Base-by-base conservation (phyloP, 371 early-diverging fungal species). In the Lichtheimia hyalospora region DNA sequence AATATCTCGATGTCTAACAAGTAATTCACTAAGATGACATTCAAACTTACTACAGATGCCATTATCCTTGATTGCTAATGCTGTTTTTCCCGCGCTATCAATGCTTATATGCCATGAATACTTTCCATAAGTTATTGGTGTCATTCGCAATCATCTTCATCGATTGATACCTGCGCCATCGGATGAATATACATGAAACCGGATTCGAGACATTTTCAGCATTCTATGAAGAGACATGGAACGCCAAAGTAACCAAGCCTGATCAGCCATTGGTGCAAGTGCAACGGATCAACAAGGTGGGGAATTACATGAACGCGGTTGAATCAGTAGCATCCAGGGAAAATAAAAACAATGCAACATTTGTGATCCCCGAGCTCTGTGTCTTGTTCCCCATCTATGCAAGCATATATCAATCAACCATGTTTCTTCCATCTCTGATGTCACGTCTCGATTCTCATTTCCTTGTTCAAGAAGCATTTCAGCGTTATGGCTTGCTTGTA, bases 381-480 rank as follows among this genome's bases (percentile, higher is more conserved):
- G 49, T 60, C 6, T 61, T 73, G 10, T 69, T 81, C 34, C 73
- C 85, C 12, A 61, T 91, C 28, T 71, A 74, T 18, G 80, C 82
- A 0, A 81, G 84, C 50, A 74, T 89, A 0, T 73, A 82, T 48
- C 76, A 81, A 7, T 68, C 84, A 3, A 69, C 80, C 0, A 75
- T 84, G 60, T 57, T 89, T 52, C 54, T 90, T 4, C 90, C 92
- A 0, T 86, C 92, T 5, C 70, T 91, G 7, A 78, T 87, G 62
- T 71, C 82, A 25, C 89, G 91, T 13, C 54, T 93, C 15, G 91
- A 91, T 48, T 74, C 87, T 1, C 74, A 82, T 3, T 66, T 90
- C 23, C 63, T 86, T 2, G 82, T 85, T 0, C 66, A 79, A 14
- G 89, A 91, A 54, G 75, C 89, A 34, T 70, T 77, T 18, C 48